phyloP scores from a whole-genome alignment of 371 early-diverging fungal species.

The Mortierella sp. region DNA sequence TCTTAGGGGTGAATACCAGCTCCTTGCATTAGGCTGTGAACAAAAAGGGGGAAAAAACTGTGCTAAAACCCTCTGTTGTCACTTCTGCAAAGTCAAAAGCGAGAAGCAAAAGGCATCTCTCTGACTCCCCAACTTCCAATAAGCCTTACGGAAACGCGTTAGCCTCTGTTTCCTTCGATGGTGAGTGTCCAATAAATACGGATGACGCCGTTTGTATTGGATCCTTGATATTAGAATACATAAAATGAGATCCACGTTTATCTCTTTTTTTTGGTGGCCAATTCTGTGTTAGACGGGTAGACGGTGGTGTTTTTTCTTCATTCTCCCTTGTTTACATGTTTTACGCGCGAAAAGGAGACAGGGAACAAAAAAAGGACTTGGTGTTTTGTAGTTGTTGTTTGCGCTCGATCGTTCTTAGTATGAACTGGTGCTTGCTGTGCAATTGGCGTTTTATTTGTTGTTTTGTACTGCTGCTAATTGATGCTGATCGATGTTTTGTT shows the following conservation, averaged over 20 bases:
- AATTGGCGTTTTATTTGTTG: not conserved
- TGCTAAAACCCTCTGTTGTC: not conserved
- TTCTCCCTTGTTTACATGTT: not conserved
- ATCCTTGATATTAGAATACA: not conserved
- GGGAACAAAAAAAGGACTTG: not conserved
- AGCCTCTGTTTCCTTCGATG: not conserved
- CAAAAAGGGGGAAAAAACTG: not conserved
- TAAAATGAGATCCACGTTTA: not conserved
- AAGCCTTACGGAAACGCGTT: slow-evolving; percentile 1
- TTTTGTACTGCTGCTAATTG: not conserved
- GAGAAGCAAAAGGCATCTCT: no score
- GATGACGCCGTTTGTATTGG: not conserved
- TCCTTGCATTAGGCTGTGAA: not conserved
- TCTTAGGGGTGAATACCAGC: not conserved
- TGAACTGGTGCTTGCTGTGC: not conserved
- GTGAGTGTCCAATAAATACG: not conserved
- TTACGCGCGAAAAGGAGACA: not conserved
- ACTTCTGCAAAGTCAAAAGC: not conserved
- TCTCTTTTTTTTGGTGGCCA: not conserved
- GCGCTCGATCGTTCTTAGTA: not conserved
- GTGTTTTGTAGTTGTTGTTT: not conserved
- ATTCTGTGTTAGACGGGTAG: not conserved
- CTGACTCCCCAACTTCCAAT: not conserved
- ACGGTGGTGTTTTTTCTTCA: not conserved
- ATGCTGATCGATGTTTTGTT: no score